Evolutionary conservation across 2,329 filamentous ascomycete species (phyloP).

Genomic region (Xylaria sp.): DNA sequence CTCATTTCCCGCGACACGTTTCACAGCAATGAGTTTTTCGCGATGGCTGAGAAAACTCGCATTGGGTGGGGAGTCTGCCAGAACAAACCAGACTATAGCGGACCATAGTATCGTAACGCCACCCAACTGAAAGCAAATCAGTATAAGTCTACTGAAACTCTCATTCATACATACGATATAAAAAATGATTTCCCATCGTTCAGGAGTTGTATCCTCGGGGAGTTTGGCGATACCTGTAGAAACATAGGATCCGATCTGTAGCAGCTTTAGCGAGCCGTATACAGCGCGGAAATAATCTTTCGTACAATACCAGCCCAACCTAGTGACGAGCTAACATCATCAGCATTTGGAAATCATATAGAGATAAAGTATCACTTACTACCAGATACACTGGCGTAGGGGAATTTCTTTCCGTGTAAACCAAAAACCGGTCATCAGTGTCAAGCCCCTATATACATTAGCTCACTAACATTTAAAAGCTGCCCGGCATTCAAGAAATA

Average conservation of each 20-base stretch:
- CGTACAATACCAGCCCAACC: conserved; percentile 9
- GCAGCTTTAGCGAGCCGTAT: neutral
- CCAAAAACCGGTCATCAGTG: conserved; percentile 52
- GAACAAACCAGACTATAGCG: conserved; percentile 46
- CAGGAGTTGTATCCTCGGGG: conserved; percentile 43
- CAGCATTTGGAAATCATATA: neutral
- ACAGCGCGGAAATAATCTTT: neutral
- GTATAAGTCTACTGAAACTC: neutral
- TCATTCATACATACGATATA: conserved; percentile 39
- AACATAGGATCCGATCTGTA: conserved; percentile 46
- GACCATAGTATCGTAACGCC: conserved; percentile 50
- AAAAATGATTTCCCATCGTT: conserved; percentile 51
- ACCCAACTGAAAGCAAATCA: conserved; percentile 40
- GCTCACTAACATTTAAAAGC: neutral
- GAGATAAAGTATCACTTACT: conserved; percentile 34
- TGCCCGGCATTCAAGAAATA: neutral
- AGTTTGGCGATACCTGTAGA: conserved; percentile 49
- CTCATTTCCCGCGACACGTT: conserved; percentile 48
- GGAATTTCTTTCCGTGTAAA: conserved; percentile 51
- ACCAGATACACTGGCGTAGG: conserved; percentile 52
- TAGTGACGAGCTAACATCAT: neutral
- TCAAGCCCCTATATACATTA: conserved; percentile 38
- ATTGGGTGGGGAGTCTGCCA: conserved; percentile 50
- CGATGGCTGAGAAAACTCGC: conserved; percentile 47
- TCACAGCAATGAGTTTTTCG: conserved; percentile 48